Evolutionary conservation across 345 rosid genomes (phyloP).

Genomic region (Viola odorata): DNA sequence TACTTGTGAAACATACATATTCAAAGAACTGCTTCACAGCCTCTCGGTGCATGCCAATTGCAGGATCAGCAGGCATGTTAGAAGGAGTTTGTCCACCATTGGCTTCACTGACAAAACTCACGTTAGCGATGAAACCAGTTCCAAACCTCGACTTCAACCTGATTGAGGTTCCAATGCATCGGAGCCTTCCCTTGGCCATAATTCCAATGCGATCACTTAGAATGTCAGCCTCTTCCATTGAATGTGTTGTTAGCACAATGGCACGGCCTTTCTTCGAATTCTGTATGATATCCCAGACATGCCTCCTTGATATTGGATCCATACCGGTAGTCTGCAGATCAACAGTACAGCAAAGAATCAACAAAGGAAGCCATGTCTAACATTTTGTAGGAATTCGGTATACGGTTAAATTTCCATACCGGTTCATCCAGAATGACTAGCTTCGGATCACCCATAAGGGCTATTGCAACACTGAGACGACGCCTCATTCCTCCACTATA

Average conservation of each 20-base stretch:
- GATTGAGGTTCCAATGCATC: conserved; percentile 83
- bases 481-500: conserved; percentile 98
- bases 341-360: background rate
- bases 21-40: conserved; percentile 69
- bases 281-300: conserved; percentile 90
- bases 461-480: conserved; percentile 86
- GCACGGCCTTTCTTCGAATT: conserved; percentile 78
- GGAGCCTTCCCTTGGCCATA: conserved; percentile 93
- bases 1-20: conserved; percentile 39
- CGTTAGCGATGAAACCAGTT: conserved; percentile 73
- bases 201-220: conserved; percentile 87
- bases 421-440: conserved; percentile 85
- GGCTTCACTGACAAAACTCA: conserved; percentile 52
- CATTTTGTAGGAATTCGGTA: background rate
- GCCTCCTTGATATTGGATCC: conserved; percentile 94
- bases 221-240: conserved; percentile 94
- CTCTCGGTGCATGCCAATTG: conserved; percentile 25
- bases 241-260: conserved; percentile 82
- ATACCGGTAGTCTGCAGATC: conserved; percentile 75
- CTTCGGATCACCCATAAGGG: conserved; percentile 85
- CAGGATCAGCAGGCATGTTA: conserved; percentile 24
- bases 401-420: conserved; percentile 25
- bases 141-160: conserved; percentile 87
- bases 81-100: conserved; percentile 33
- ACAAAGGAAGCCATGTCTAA: background rate